Conservation (phyloP, 2,329 filamentous ascomycete species). For the Penicillium sp. region DNA sequence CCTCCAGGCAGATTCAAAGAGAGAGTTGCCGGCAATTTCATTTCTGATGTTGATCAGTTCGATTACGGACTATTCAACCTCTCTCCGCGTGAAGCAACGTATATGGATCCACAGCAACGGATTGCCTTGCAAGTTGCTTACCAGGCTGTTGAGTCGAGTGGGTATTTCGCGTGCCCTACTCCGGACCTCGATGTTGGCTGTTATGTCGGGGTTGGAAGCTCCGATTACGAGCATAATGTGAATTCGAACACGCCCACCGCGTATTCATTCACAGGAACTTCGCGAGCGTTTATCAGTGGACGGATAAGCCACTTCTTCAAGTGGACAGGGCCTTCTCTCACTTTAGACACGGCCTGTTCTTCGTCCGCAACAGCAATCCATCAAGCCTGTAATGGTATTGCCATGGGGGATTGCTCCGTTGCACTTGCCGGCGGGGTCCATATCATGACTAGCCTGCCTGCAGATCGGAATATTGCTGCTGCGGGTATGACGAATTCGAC, state of each 20-base stretch:
- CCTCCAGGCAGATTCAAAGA: conserved; percentile 25
- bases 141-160: conserved; percentile 13
- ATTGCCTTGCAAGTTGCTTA: conserved; percentile 13
- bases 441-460: conserved; percentile 32
- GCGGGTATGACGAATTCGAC: conserved; percentile 8
- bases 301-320: conserved; percentile 50
- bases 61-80: conserved; percentile 38
- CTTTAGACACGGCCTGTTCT: conserved; percentile 31
- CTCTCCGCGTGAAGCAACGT: conserved; percentile 2
- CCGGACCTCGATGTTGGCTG: conserved; percentile 36
- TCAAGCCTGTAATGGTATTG: not conserved
- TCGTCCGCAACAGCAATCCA: conserved; percentile 16
- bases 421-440: conserved; percentile 38
- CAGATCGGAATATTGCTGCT: conserved; percentile 4
- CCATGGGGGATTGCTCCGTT: not conserved
- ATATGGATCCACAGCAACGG: conserved; percentile 18
- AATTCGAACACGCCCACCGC: conserved; percentile 39
- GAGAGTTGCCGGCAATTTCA: conserved; percentile 28
- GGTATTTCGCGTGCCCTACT: not conserved
- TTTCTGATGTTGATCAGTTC: conserved; percentile 30
- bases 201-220: conserved; percentile 40
- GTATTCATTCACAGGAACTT: conserved; percentile 36
- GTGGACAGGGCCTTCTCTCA: conserved; percentile 40
- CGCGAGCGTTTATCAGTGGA: conserved; percentile 25
- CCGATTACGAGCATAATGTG: conserved; percentile 49